phyloP scores from a whole-genome alignment of 2,329 filamentous ascomycete species.

The Apiospora saccharicola region DNA sequence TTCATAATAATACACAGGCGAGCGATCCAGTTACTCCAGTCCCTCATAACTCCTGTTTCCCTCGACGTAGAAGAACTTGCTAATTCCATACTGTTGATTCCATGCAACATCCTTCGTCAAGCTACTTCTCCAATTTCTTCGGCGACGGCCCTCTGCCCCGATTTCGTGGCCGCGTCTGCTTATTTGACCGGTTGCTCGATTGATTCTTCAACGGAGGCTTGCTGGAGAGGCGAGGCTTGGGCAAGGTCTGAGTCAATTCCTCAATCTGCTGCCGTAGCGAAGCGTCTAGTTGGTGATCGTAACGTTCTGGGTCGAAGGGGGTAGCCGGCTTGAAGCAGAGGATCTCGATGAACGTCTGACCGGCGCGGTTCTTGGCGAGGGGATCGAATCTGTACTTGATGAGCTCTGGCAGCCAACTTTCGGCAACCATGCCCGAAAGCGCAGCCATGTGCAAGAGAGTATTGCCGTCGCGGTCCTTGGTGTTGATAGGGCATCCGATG shows the following conservation, averaged over 20 bases:
- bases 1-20: not conserved
- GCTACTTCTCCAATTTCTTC: not conserved
- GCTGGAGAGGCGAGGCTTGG: not conserved
- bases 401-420: not conserved
- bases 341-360: conserved; percentile 10
- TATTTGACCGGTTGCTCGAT: not conserved
- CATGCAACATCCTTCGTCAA: not conserved
- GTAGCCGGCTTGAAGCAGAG: not conserved
- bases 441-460: not conserved
- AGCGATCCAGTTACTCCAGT: no score
- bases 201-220: not conserved
- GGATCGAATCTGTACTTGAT: not conserved
- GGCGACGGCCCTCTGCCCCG: not conserved
- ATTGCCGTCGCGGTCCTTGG: not conserved
- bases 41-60: no score
- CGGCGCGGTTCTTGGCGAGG: not conserved
- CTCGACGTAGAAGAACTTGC: no score
- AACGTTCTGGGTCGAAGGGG: not conserved
- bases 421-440: not conserved
- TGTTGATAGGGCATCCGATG: not conserved
- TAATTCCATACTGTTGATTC: not conserved
- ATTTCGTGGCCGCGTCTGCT: not conserved
- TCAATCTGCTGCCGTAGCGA: not conserved
- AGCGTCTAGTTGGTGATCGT: not conserved
- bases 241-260: not conserved